Conservation (phyloP, 2,329 filamentous ascomycete species). For the Paecilomyces sp. region DNA sequence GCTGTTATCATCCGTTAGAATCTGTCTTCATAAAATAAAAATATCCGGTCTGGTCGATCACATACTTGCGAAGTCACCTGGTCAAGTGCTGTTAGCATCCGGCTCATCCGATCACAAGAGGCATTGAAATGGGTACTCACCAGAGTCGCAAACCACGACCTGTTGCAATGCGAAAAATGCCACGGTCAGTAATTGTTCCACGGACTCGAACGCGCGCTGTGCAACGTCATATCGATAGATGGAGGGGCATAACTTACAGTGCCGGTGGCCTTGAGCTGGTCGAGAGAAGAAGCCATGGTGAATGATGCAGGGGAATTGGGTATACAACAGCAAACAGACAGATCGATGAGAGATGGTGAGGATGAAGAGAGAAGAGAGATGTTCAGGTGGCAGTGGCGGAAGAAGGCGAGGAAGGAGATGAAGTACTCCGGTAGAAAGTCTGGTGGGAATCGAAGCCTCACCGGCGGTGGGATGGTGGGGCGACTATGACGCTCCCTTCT, state of each 20-base stretch:
- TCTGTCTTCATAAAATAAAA: conserved; percentile 1
- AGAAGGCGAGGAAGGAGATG: background rate
- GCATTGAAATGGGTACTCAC: conserved; percentile 46
- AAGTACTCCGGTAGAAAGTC: background rate
- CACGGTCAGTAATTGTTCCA: conserved; percentile 8
- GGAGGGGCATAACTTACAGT: conserved; percentile 60
- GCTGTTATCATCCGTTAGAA: conserved; percentile 45
- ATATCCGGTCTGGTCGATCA: conserved; percentile 8
- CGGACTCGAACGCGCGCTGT: conserved; percentile 1
- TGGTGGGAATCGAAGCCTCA: background rate
- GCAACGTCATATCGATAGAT: background rate
- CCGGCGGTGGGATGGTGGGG: conserved; percentile 13
- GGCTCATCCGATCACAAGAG: conserved; percentile 17
- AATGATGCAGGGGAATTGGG: background rate
- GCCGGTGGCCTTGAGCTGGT: conserved; percentile 94
- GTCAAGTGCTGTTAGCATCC: conserved; percentile 2
- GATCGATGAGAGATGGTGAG: conserved; percentile 2
- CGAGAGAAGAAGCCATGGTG: conserved; percentile 79
- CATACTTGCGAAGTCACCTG: conserved; percentile 73
- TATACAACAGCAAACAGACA: background rate
- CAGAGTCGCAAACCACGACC: conserved; percentile 96
- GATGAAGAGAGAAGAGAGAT: background rate
- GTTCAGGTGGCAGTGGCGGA: background rate
- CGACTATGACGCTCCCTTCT: conserved; percentile 14
- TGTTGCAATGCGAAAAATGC: conserved; percentile 29